These are phyloP conservation scores for Sclerotinia borealis DNA, from an alignment of 2,329 filamentous ascomycete species.

Conservation along the genomic window DNA sequence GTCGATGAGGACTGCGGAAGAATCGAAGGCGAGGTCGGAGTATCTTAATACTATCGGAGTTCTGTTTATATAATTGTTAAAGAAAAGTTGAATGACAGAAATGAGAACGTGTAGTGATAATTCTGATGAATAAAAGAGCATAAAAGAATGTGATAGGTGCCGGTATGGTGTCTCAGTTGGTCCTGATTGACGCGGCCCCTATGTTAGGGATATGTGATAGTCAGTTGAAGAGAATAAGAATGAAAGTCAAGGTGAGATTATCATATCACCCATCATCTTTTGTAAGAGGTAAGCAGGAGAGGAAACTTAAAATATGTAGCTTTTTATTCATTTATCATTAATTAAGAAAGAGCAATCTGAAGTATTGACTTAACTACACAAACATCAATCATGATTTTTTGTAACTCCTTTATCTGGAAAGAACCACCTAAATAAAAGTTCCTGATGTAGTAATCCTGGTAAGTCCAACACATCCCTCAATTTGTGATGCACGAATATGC, in stretches of 20 bases:
- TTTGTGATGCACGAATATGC: conserved; percentile 11
- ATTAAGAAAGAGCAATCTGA: conserved; percentile 7
- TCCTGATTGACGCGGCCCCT: conserved; percentile 6
- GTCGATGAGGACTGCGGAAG: background rate
- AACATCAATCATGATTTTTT: conserved; percentile 1
- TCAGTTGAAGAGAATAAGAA: background rate
- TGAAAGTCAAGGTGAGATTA: background rate
- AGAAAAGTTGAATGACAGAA: background rate
- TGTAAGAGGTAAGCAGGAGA: background rate
- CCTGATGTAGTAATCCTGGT: background rate
- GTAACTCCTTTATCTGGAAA: background rate
- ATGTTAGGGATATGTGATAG: conserved; percentile 1
- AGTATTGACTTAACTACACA: conserved; percentile 7
- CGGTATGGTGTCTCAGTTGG: conserved; percentile 10
- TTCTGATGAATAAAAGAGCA: background rate
- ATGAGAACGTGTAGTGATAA: background rate
- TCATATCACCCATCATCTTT: background rate
- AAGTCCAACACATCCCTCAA: conserved; percentile 6
- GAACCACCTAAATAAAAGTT: conserved; percentile 2
- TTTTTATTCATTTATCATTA: conserved; percentile 13
- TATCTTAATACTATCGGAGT: background rate
- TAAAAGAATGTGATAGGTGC: conserved; percentile 8
- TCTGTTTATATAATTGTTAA: background rate
- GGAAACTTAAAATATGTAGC: background rate
- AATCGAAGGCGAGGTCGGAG: background rate